Conservation (phyloP, 331 rosid species). For the Arachis monticola region DNA sequence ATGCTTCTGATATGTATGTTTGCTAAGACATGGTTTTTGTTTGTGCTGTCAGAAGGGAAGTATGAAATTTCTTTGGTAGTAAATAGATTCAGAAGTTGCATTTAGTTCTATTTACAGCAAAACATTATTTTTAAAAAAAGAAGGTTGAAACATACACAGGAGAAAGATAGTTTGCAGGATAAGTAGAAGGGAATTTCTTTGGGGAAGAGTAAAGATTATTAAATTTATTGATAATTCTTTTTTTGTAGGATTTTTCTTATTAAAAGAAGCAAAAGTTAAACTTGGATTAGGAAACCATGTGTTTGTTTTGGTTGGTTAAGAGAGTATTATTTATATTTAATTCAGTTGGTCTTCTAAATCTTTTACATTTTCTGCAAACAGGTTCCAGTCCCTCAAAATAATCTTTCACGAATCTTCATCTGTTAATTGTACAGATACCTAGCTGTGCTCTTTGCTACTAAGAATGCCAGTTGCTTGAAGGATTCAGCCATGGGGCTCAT, state of each 20-base stretch:
- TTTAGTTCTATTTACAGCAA: too few relatives aligned
- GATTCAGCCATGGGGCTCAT: not conserved
- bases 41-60: conserved; percentile 21
- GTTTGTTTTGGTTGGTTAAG: not conserved
- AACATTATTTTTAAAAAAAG: not conserved
- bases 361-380: conserved; percentile 31
- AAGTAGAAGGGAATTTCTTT: too few relatives aligned
- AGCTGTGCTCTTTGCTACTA: conserved; percentile 12
- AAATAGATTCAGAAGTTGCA: too few relatives aligned
- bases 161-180: too few relatives aligned
- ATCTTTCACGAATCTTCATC: not conserved
- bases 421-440: not conserved
- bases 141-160: not conserved
- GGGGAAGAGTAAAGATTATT: too few relatives aligned
- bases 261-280: too few relatives aligned
- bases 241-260: too few relatives aligned
- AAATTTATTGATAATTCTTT: too few relatives aligned
- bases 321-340: not conserved
- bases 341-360: conserved; percentile 20
- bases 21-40: not conserved
- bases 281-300: too few relatives aligned
- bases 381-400: conserved; percentile 40
- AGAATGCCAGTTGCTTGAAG: conserved; percentile 25
- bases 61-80: not conserved
- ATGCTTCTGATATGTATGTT: conserved; percentile 2